Evolutionary conservation across 306 rosid genomes (phyloP).

Genomic region (Macrotyloma uniflorum): DNA sequence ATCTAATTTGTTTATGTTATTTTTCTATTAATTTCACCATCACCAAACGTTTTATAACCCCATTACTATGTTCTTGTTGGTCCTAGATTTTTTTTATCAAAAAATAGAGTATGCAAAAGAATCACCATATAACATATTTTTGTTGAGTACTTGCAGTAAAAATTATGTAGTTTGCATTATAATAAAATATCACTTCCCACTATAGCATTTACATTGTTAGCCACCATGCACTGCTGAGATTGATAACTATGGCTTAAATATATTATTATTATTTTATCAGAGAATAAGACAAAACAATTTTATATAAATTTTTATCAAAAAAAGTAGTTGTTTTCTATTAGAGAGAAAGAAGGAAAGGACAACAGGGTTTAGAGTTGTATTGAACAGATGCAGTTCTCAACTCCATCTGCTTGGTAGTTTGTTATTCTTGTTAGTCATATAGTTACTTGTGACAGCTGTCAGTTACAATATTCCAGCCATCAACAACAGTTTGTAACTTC

Average conservation of each 20-base stretch:
- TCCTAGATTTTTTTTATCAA: neutral
- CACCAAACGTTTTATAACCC: neutral
- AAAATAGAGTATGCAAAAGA: too few relatives aligned
- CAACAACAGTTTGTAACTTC: too few relatives aligned
- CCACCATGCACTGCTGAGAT: neutral
- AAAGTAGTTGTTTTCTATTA: neutral
- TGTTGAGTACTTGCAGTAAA: neutral
- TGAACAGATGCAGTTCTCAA: too few relatives aligned
- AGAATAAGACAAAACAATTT: neutral
- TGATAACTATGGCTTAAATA: neutral
- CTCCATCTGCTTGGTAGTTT: too few relatives aligned
- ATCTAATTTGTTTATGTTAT: neutral
- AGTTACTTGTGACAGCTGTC: too few relatives aligned
- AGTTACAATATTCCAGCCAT: too few relatives aligned
- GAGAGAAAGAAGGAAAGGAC: conserved; percentile 3
- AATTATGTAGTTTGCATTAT: neutral
- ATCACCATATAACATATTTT: neutral
- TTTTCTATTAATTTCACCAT: neutral
- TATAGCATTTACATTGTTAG: neutral
- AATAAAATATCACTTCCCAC: neutral
- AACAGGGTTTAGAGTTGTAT: neutral
- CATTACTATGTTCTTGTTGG: neutral
- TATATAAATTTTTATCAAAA: neutral
- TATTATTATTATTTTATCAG: neutral
- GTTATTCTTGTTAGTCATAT: too few relatives aligned